These are phyloP conservation scores for Allodekkera sacchari DNA, from an alignment of 805 yeast genomes.

Conservation along the genomic window DNA sequence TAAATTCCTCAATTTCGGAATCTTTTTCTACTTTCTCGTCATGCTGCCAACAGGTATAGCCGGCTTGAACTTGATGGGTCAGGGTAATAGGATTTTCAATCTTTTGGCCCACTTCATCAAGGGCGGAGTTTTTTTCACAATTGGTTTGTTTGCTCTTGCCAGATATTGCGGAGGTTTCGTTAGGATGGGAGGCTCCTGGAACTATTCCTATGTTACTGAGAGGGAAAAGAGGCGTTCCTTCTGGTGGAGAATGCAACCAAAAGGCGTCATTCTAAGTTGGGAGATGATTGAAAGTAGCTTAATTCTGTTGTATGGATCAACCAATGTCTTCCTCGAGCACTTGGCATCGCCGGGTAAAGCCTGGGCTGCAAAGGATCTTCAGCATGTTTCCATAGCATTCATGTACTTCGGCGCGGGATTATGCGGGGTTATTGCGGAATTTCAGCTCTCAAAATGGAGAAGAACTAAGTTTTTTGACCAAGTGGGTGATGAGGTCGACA, in stretches of 20 bases:
- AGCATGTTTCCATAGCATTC: constrained; percentile 85
- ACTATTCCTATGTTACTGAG: constrained; percentile 28
- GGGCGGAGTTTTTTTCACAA: constrained; percentile 77
- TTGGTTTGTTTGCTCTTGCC: constrained; percentile 75
- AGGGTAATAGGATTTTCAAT: constrained; percentile 62
- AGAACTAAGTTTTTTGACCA: constrained; percentile 16
- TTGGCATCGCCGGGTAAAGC: constrained; percentile 67
- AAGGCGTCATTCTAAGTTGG: constrained; percentile 53
- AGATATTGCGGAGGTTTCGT: constrained; percentile 80
- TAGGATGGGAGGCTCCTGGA: constrained; percentile 89
- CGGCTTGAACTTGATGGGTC: constrained; percentile 62
- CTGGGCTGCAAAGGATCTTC: constrained; percentile 87
- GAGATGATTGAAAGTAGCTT: constrained; percentile 76
- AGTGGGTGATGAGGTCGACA: constrained; percentile 13
- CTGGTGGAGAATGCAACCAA: constrained; percentile 33
- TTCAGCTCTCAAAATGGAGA: constrained; percentile 57
- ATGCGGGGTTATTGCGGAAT: constrained; percentile 79
- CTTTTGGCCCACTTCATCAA: constrained; percentile 91
- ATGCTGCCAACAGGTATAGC: constrained; percentile 53
- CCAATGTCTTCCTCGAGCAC: constrained; percentile 89
- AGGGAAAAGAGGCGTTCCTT: constrained; percentile 17
- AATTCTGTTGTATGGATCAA: constrained; percentile 80
- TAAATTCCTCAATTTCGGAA: constrained; percentile 50
- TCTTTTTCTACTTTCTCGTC: constrained; percentile 50
- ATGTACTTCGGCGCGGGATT: constrained; percentile 88